Base-by-base conservation (phyloP, 164 flowering plant species). In the Magnolia sinica region DNA sequence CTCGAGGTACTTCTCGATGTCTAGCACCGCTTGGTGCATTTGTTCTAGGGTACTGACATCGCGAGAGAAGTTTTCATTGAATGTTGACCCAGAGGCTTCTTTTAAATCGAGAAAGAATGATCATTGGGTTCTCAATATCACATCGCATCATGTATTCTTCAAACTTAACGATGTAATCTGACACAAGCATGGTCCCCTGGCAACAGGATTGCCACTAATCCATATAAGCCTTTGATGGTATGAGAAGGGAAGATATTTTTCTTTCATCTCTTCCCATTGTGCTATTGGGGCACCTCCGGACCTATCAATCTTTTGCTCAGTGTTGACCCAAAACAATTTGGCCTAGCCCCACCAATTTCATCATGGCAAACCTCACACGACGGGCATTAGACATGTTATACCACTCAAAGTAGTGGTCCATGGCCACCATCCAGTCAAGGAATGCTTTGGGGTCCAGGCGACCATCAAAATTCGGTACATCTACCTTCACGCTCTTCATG, bases 321-420 rank as follows among this genome's bases (percentile, higher is more conserved):
- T 8, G 14, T 31, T 19, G 19, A 51, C 13, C 55, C 51, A 69
- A 37, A 13, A 37, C 4, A 69, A n/a, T 7, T 10, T 18, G 1
- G 10, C 50, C n/a, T 69, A 3, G 19, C 52, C n/a, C n/a, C 50
- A 69, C 72, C 23, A 49, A 69, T 37, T 69, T 69, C 72, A 69
- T 69, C 23, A 16, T 49, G 0, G 72, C 23, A 7, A 69, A 69
- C 52, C 13, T 4, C 2, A 69, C 9, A 16, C 9, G 18, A 37
- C 55, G 22, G 19, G 8, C 72, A 5, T 37, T 1, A 19, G 10
- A 37, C 23, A 64, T 64, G 5, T 64, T 14, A 22, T 22, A 64
- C 68, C 68, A 8, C 24, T 64, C 68, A 16, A 69, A 37, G 7
- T 69, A 69, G 52, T 19, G 72, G 55, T 69, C 55, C 72, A 69